phyloP scores from a whole-genome alignment of 495 filamentous ascomycete species.

The Hypoxylon lienhwacheense region DNA sequence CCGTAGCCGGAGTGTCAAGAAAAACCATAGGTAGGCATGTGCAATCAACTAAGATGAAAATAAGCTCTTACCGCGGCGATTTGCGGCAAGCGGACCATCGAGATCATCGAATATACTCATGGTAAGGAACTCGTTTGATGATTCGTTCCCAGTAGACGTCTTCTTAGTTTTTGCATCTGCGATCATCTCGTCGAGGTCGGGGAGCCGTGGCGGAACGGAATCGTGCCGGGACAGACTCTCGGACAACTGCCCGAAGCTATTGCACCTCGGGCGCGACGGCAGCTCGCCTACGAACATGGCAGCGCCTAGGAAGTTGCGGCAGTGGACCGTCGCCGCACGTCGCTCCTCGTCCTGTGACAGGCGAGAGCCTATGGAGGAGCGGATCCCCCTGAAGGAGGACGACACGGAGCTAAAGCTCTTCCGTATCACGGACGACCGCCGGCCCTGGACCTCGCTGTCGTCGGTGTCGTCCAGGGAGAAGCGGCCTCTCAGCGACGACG shows the following conservation, averaged over 20 bases:
- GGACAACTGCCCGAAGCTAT: slow-evolving; percentile 19
- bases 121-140: slow-evolving; percentile 9
- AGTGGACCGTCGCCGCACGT: slow-evolving; percentile 2
- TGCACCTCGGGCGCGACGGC: background rate
- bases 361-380: slow-evolving; percentile 7
- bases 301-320: background rate
- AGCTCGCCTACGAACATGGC: background rate
- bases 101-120: slow-evolving; percentile 25
- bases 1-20: background rate
- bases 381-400: slow-evolving; percentile 27
- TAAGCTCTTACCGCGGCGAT: slow-evolving; percentile 10
- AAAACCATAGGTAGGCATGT: background rate
- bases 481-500: slow-evolving; percentile 18
- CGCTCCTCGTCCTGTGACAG: slow-evolving; percentile 9
- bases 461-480: slow-evolving; percentile 1
- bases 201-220: slow-evolving; percentile 26
- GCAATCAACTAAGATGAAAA: background rate
- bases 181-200: slow-evolving; percentile 22
- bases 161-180: background rate
- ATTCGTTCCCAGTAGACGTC: background rate
- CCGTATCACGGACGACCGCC: slow-evolving; percentile 15
- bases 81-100: background rate
- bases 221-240: background rate
- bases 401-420: slow-evolving; percentile 35
- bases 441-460: slow-evolving; percentile 7